These are phyloP conservation scores for Nitzschia sp. DNA, from an alignment of 108 stramenopile genomes.

Conservation along the genomic window DNA sequence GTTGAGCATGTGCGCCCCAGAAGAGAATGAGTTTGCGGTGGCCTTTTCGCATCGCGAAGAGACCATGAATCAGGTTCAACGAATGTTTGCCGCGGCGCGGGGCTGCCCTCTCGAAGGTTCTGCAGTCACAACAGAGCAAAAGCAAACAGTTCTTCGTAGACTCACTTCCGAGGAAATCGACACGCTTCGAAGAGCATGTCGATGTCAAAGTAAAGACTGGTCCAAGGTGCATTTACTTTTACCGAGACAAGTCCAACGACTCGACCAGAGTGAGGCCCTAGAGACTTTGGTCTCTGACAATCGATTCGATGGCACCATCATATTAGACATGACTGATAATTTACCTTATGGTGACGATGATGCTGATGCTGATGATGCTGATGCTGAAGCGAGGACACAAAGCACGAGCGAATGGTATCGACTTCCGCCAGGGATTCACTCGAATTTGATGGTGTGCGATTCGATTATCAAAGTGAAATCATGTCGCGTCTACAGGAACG, in stretches of 20 bases:
- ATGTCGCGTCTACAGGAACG: slow-evolving; percentile 66
- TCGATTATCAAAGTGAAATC: slow-evolving; percentile 50
- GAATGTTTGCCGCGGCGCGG: neutral
- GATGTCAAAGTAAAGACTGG: slow-evolving; percentile 43
- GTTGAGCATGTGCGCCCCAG: neutral
- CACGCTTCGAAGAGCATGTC: slow-evolving; percentile 12
- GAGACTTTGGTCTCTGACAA: slow-evolving; percentile 42
- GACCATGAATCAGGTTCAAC: neutral
- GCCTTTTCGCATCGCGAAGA: slow-evolving; percentile 3
- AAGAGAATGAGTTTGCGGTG: neutral
- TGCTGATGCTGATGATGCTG: slow-evolving; percentile 31
- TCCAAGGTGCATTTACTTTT: slow-evolving; percentile 30
- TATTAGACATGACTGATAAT: slow-evolving; percentile 31
- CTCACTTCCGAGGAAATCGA: slow-evolving; percentile 17
- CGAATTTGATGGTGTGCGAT: slow-evolving; percentile 56
- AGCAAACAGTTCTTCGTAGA: slow-evolving; percentile 16
- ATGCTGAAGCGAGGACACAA: slow-evolving; percentile 3
- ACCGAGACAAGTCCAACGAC: neutral
- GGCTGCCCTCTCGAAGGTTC: slow-evolving; percentile 12
- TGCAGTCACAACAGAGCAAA: neutral
- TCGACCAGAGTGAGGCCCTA: slow-evolving; percentile 25
- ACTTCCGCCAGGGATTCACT: slow-evolving; percentile 47
- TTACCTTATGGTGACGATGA: slow-evolving; percentile 26
- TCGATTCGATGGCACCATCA: slow-evolving; percentile 48
- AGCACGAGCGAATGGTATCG: neutral